Conservation (phyloP, 2,329 filamentous ascomycete genomes). For the Colletotrichum cereale region DNA sequence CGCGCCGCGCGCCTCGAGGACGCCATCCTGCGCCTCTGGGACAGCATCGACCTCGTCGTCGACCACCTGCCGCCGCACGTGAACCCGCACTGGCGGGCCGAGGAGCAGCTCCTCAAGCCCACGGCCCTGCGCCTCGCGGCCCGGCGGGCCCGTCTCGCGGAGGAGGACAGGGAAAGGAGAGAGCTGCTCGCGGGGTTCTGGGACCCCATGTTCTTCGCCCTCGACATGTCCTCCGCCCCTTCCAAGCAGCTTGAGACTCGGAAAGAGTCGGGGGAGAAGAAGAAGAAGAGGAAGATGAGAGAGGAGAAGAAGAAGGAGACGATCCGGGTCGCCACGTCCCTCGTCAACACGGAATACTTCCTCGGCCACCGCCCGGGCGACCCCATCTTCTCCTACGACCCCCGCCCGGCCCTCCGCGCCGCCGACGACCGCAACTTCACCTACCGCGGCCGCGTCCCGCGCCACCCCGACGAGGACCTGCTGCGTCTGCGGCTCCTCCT, state of each 20-base stretch:
- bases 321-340: background rate
- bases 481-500: conserved; percentile 38
- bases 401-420: background rate
- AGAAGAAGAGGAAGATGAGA: too few relatives aligned
- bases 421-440: conserved; percentile 19
- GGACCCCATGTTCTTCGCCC: background rate
- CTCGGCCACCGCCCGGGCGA: conserved; percentile 44
- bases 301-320: background rate
- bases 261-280: background rate
- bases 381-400: conserved; percentile 46
- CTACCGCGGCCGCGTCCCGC: conserved; percentile 45
- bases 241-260: too few relatives aligned
- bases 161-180: background rate
- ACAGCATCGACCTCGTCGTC: conserved; percentile 1
- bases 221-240: background rate
- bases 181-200: background rate
- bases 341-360: conserved; percentile 40
- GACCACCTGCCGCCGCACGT: conserved; percentile 3
- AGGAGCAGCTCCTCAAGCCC: conserved; percentile 19
- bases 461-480: conserved; percentile 40
- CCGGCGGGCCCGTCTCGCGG: background rate
- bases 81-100: conserved; percentile 1
- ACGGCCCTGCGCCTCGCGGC: conserved; percentile 9
- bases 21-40: conserved; percentile 5
- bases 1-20: background rate